Evolutionary conservation across 495 filamentous ascomycete genomes (phyloP).

Genomic region (Penicillium ochrochloron): DNA sequence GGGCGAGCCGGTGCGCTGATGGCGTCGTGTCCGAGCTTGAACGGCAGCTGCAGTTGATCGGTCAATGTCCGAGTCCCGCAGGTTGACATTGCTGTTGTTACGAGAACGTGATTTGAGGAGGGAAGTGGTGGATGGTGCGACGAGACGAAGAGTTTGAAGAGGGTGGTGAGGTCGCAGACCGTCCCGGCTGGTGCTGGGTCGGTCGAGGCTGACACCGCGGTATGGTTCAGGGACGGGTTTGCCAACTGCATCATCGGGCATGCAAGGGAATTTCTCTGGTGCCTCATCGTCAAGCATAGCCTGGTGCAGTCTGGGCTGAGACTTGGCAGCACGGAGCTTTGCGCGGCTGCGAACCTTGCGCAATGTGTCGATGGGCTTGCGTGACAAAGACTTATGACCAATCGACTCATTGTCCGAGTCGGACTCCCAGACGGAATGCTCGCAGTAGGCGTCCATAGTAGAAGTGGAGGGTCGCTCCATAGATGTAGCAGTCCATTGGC

Average conservation of each 20-base stretch:
- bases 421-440: slow-evolving; percentile 55
- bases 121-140: slow-evolving; percentile 48
- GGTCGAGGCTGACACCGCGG: slow-evolving; percentile 29
- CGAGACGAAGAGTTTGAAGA: slow-evolving; percentile 44
- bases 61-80: slow-evolving; percentile 41
- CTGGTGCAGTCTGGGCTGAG: slow-evolving; percentile 43
- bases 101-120: slow-evolving; percentile 37
- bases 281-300: slow-evolving; percentile 28
- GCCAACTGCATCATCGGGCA: slow-evolving; percentile 33
- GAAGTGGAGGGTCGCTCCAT: slow-evolving; percentile 50
- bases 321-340: slow-evolving; percentile 51
- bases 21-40: slow-evolving; percentile 45
- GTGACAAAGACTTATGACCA: slow-evolving; percentile 44
- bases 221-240: slow-evolving; percentile 17
- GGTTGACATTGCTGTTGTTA: slow-evolving; percentile 32
- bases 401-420: slow-evolving; percentile 49
- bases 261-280: slow-evolving; percentile 41
- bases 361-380: slow-evolving; percentile 49
- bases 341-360: slow-evolving; percentile 54
- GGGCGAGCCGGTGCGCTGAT: slow-evolving; percentile 40
- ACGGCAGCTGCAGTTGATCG: slow-evolving; percentile 45
- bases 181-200: slow-evolving; percentile 37
- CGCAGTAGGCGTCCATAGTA: slow-evolving; percentile 45
- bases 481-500: slow-evolving; percentile 43
- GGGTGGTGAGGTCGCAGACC: slow-evolving; percentile 29